Base-by-base conservation (phyloP, 306 rosid genomes). In the Sesbania bispinosa region DNA sequence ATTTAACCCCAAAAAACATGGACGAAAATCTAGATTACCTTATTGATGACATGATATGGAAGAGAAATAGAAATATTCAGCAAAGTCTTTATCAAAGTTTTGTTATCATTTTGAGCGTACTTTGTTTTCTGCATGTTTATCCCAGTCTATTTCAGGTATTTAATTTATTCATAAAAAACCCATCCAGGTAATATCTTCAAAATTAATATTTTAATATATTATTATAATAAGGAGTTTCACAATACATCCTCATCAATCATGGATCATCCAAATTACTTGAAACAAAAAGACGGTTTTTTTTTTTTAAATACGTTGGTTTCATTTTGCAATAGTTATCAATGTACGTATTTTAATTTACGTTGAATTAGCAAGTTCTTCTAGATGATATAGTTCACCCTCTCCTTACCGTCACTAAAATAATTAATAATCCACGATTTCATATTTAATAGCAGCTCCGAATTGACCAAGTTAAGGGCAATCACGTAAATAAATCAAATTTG, bases 341-440 rank as follows among this genome's bases (percentile, higher is more conserved):
- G 19, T 4, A 11, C 3, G 26, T 57, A 10, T 62, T 48, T 15
- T 30, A 10, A 7, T 51, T 50, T 11, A 5, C 4, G 54, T 55
- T 62, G 66, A 78, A 54, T 54, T 21, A 51, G 75, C 58, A 26
- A 47, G 36, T 11, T 26, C 71, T 78, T 82, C 83, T 78, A 82
- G 83, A 82, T 62, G 21, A 35, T 47, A 24, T n/a, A n/a, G n/a
- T n/a, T n/a, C n/a, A n/a, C n/a, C n/a, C n/a, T n/a, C n/a, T n/a
- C n/a, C n/a, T n/a, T n/a, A 53, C 53, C 43, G 18, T 50, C 41
- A 48, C 11, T 19, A 60, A 41, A 68, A n/a, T n/a, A n/a, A n/a
- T n/a, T 48, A 48, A 43, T 10, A 66, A 66, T 61, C 32, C 11
- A 54, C 32, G 6, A 18, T 52, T 39, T n/a, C 11, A 10, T 21